Conservation (phyloP, 1,284 basidiomycete genomes). For the Malassezia vespertilionis region DNA sequence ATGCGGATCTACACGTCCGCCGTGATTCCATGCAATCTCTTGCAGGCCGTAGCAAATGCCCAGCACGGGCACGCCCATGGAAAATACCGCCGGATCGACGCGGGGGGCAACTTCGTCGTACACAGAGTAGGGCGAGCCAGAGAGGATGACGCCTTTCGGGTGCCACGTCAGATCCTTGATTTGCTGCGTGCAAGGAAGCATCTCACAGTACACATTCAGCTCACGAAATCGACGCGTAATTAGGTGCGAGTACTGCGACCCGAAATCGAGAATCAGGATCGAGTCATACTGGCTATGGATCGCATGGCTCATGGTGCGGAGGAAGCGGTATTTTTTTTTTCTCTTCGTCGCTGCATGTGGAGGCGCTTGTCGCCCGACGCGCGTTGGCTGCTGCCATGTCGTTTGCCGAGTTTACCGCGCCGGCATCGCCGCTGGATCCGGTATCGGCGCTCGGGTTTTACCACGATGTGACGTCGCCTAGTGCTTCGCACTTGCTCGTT, state of each 20-base stretch:
- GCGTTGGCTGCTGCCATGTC: not conserved
- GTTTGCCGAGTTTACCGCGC: slow-evolving; percentile 16
- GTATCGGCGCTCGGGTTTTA: slow-evolving; percentile 27
- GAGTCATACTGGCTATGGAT: slow-evolving; percentile 95
- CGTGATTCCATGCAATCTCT: slow-evolving; percentile 86
- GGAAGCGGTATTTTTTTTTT: not conserved
- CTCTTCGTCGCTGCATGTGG: not conserved
- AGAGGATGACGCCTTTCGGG: slow-evolving; percentile 94
- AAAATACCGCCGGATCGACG: slow-evolving; percentile 89
- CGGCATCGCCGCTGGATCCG: slow-evolving; percentile 21
- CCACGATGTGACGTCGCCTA: slow-evolving; percentile 10
- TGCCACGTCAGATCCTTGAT: slow-evolving; percentile 81
- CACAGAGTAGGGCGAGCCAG: slow-evolving; percentile 95
- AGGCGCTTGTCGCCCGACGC: slow-evolving; percentile 1
- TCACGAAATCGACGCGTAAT: slow-evolving; percentile 97
- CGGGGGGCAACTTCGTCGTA: slow-evolving; percentile 87
- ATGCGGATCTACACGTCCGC: slow-evolving; percentile 76
- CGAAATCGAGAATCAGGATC: slow-evolving; percentile 92
- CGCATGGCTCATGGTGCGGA: slow-evolving; percentile 45
- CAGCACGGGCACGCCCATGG: slow-evolving; percentile 76
- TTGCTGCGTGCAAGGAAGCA: slow-evolving; percentile 92
- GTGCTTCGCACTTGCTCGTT: slow-evolving; percentile 23
- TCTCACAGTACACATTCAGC: slow-evolving; percentile 92
- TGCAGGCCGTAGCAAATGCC: slow-evolving; percentile 99
- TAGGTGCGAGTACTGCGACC: slow-evolving; percentile 96